Evolutionary conservation across 176 grass and related monocot species (phyloP), one percentile per base, ranked within the genome.

Genomic region (Avena insularis): DNA sequence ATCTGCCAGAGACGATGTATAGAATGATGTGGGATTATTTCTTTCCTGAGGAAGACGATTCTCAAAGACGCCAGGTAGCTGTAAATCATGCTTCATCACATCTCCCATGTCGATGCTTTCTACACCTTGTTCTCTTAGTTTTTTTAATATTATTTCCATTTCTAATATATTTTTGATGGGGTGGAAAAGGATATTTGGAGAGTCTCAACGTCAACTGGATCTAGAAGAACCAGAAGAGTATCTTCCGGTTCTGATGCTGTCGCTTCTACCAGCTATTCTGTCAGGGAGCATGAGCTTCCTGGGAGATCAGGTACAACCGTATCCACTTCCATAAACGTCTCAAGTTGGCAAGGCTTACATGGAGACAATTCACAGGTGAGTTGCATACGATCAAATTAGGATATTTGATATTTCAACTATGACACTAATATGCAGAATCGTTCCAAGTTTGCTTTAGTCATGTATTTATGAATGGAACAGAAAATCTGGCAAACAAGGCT

Each of bases 11-110:
- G 93, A 91, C 90, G 50, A 99, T 99, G 97, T 99, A 99, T 80
- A 93, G 92, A 87, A 99, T 96, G 97, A 99, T 99, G 97, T 99
- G 97, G 97, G 97, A 99, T 54, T 99, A 99, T 79, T 96, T 99
- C 55, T 99, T 99, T 87, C 94, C 97, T 35, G 97, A 99, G 86
- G 97, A 99, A 90, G 94, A 99, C 79, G 97, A 99, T 89, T 99
- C 97, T 75, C 97, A 96, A 87, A 88, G 94, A 86, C 94, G 94
- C 4, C 97, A 99, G 97, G 97, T 96, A 89, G 80, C 13, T 38
- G 60, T 19, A 79, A 64, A 54, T 84, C 74, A 25, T 60, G 17
- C 65, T 80, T 50, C 6, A 19, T 78, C 78, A 69, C 8, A 78
- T 73, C 16, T 21, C 43, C 25, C 67, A 51, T 51, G 54, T 70